Base-by-base conservation (phyloP, 2,329 filamentous ascomycete species). In the Tricladium varicosporioides region DNA sequence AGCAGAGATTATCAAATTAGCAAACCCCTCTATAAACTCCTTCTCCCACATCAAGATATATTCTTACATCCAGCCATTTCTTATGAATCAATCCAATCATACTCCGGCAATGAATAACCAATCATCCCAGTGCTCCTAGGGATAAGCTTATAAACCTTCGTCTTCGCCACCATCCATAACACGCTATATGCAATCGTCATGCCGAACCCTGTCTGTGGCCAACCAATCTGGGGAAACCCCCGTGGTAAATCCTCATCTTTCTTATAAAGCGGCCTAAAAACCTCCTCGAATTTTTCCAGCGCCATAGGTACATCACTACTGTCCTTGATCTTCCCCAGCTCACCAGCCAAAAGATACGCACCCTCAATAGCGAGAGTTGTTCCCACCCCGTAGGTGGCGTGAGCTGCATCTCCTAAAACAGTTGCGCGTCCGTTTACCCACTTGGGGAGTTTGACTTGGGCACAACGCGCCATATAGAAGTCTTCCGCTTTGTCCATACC, bases 321-420 rank as follows among this genome's bases (percentile, higher is more conserved):
- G 36, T 10, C 11, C 36, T 40, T 4, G 9, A 40, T 40, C 36
- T 40, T 40, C 36, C 11, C 10, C 36, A 40, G 36, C 36, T 40
- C 36, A 4, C 36, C 36, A 11, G n/a, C 36, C 36, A 40, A n/a
- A n/a, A 40, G 5, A 10, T 40, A 40, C 4, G 36, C 36, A n/a
- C 36, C n/a, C 9, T 40, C 36, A 40, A 40, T 40, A 40, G 36
- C 36, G 11, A 40, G 36, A 40, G 11, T 40, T n/a, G 36, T 40
- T 10, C 36, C 36, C 5, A 40, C 36, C 5, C 36, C 36, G 11
- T 13, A 40, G 3, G 36, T 40, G 5, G 36, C 36, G 36, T 13
- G n/a, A 2, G 36, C 36, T 4, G 22, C 46, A 57, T 86, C 81
- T 0, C 81, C 82, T 0, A 83, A 48, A 0, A 82, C 69, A 2